Percentiles rank a stretch among this genome's conserved stretches.
Evolutionary conservation across 345 rosid species (phyloP).

Genomic region (Raphanus raphanistrum): DNA sequence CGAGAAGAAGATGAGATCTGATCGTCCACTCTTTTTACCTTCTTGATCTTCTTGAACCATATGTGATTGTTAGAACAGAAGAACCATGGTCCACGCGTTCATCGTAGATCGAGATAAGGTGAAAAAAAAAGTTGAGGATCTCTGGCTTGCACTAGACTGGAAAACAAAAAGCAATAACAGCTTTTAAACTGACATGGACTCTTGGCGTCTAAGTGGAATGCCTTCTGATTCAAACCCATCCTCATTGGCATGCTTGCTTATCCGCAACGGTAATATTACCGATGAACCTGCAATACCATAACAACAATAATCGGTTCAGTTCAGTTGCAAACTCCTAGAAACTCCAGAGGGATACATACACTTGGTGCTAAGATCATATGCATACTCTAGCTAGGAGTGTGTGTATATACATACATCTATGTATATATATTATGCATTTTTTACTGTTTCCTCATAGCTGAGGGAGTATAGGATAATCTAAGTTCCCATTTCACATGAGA

Average conservation of each 20-base stretch:
- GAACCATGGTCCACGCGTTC: conserved; percentile 20
- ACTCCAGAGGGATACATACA: conserved; percentile 2
- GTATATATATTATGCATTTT: too few relatives aligned
- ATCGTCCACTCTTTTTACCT: conserved; percentile 10
- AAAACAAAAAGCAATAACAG: neutral
- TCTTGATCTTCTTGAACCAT: conserved; percentile 32
- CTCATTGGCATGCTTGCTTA: conserved; percentile 50
- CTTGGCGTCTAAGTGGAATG: conserved; percentile 61
- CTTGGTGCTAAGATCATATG: neutral
- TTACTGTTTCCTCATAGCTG: neutral
- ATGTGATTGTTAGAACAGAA: conserved; percentile 22
- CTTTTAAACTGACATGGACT: conserved; percentile 42
- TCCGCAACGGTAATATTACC: conserved; percentile 38
- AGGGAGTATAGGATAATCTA: neutral
- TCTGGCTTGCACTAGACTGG: conserved; percentile 29
- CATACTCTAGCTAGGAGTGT: too few relatives aligned
- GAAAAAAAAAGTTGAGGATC: conserved; percentile 18
- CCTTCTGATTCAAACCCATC: conserved; percentile 49
- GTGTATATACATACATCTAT: too few relatives aligned
- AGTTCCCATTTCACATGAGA: conserved; percentile 9
- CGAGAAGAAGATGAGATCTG: conserved; percentile 17
- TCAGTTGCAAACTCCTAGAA: conserved; percentile 18
- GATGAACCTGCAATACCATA: conserved; percentile 49
- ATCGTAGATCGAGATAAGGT: conserved; percentile 25
- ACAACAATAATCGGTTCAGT: neutral